These are phyloP conservation scores for Xeromyces bisporus DNA, from an alignment of 495 filamentous ascomycete species.

Conservation along the genomic window DNA sequence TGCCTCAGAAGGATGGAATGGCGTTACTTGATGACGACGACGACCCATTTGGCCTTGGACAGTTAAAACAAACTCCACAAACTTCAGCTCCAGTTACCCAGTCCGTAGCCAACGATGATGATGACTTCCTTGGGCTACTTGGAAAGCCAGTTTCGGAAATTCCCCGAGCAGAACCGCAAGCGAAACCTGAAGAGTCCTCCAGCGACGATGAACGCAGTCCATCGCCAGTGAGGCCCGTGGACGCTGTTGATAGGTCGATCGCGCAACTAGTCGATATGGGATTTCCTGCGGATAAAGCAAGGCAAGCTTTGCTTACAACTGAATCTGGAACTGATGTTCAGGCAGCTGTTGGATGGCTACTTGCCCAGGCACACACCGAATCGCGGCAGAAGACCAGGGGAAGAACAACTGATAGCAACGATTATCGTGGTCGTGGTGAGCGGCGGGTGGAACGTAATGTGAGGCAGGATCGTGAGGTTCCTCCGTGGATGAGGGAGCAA, in stretches of 20 bases:
- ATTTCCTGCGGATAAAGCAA: slow-evolving; percentile 67
- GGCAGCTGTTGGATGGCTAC: slow-evolving; percentile 71
- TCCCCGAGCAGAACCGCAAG: slow-evolving; percentile 22
- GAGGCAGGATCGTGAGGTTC: slow-evolving; percentile 20
- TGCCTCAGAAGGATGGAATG: slow-evolving; percentile 7
- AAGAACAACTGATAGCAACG: slow-evolving; percentile 15
- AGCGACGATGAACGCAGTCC: slow-evolving; percentile 27
- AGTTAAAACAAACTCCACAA: slow-evolving; percentile 34
- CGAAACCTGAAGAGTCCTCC: slow-evolving; percentile 23
- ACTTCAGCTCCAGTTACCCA: slow-evolving; percentile 19
- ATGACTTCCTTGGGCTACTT: slow-evolving; percentile 79
- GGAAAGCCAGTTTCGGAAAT: slow-evolving; percentile 76
- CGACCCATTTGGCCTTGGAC: slow-evolving; percentile 76
- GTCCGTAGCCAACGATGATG: slow-evolving; percentile 34
- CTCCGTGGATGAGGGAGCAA: slow-evolving; percentile 24
- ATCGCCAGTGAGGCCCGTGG: slow-evolving; percentile 19
- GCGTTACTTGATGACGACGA: slow-evolving; percentile 36
- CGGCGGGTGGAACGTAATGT: slow-evolving; percentile 22
- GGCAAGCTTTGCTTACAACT: slow-evolving; percentile 59
- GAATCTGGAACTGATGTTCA: slow-evolving; percentile 68
- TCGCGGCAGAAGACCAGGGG: slow-evolving; percentile 39
- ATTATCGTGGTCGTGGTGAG: slow-evolving; percentile 14
- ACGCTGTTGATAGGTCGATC: slow-evolving; percentile 63
- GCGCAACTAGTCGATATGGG: slow-evolving; percentile 93
- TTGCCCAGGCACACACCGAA: slow-evolving; percentile 78